Base-by-base conservation (phyloP, 352 stramenopile genomes). In the Phytophthora macrochlamydospora region DNA sequence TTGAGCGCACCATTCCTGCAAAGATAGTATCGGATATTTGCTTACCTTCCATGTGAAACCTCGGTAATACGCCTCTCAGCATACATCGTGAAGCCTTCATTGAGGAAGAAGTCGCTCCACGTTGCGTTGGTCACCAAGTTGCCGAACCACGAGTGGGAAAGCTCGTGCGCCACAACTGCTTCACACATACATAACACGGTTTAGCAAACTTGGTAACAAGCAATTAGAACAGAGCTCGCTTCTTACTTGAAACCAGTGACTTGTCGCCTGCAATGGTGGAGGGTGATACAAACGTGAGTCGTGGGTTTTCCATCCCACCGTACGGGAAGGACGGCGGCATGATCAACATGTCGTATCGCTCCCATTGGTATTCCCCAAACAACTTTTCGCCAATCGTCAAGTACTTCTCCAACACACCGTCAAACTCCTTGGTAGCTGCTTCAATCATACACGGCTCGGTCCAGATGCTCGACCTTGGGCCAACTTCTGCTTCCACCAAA, bases 231-330 rank as follows among this genome's bases (percentile, higher is more conserved):
- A 6, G 29, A 31, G 35, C 32, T 37, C 7, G 31, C 18, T 11
- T 74, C 70, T 29, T 68, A 92, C 83, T 81, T 7, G 82, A 91
- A 51, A 82, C 85, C 4, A 94, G 74, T 2, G 87, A 95, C 44
- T 90, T 82, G 31, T 95, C 87, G 1, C 88, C 86, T n/a, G 79
- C 79, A 61, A 95, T 75, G 14, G 89, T 81, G 18, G 77, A 89
- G 37, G 85, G 88, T 29, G 88, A 94, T 52, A 92, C 71, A 51
- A 92, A 98, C 8, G 92, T 97, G 38, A 97, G 78, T 32, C 90
- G 83, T 7, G 93, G 93, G 75, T 98, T 98, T 74, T 99, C 98
- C 97, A 99, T 99, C n/a, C 97, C 98, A 37, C 98, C 98, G 73
- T 99, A 99, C 0, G 90, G 88, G 59, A 97, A 97, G n/a, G 82